These are phyloP conservation scores for Blastocystis sp. DNA, from an alignment of 352 stramenopile species.

Conservation along the genomic window DNA sequence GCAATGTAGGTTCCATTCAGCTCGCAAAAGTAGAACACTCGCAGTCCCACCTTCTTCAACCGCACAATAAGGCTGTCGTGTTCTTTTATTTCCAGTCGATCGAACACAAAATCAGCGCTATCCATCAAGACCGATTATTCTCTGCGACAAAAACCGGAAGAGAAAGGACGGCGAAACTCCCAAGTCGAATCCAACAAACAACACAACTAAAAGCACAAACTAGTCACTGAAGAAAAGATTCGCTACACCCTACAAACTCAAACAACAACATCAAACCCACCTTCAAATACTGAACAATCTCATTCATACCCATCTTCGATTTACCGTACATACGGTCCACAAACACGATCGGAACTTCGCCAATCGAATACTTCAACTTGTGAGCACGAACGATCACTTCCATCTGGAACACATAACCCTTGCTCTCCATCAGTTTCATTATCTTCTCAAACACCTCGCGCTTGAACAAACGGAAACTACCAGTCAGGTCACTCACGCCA, in stretches of 20 bases:
- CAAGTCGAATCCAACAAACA: too few species aligned
- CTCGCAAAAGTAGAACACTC: slow-evolving; percentile 47
- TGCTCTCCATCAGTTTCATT: slow-evolving; percentile 84
- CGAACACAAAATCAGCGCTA: neutral
- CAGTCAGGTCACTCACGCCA: slow-evolving; percentile 92
- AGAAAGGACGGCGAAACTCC: neutral
- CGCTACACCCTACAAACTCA: slow-evolving; percentile 77
- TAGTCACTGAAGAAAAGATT: slow-evolving; percentile 48
- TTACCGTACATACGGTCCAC: slow-evolving; percentile 97
- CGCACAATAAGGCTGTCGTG: neutral
- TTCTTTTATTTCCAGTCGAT: neutral
- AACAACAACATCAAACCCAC: slow-evolving; percentile 92
- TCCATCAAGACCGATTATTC: neutral
- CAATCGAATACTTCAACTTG: slow-evolving; percentile 87
- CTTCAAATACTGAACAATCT: slow-evolving; percentile 96
- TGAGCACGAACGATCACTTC: slow-evolving; percentile 94
- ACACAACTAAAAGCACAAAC: neutral
- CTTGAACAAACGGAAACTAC: slow-evolving; percentile 95
- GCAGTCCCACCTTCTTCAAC: slow-evolving; percentile 11
- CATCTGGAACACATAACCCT: slow-evolving; percentile 98
- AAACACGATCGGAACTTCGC: slow-evolving; percentile 95
- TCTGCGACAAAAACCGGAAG: too few species aligned
- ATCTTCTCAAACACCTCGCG: slow-evolving; percentile 90
- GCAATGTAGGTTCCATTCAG: slow-evolving; percentile 66
- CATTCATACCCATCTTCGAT: slow-evolving; percentile 93